Percentiles rank a stretch among this genome's conserved stretches.
These are phyloP conservation scores for Bidens hawaiensis DNA, from an alignment of 140 eudicot species.

Conservation along the genomic window DNA sequence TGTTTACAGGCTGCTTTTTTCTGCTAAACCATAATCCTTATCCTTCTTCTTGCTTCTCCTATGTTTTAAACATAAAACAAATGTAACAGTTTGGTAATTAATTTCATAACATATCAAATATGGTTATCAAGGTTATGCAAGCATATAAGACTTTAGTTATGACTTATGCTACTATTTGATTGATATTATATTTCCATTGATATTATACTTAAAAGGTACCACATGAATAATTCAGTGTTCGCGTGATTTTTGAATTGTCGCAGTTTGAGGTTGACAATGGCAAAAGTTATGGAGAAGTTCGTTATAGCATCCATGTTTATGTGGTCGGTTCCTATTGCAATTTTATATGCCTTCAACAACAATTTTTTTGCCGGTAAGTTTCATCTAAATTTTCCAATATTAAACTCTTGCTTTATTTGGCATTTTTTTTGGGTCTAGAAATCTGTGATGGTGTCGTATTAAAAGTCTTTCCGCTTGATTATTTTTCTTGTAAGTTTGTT, in stretches of 20 bases:
- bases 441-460: background rate
- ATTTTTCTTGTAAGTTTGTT: background rate
- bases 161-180: background rate
- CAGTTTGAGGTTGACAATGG: constrained; percentile 33
- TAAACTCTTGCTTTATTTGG: background rate
- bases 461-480: background rate
- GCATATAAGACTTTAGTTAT: background rate
- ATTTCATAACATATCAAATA: background rate
- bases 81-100: background rate
- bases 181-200: background rate
- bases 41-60: background rate
- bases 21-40: no score
- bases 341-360: constrained; percentile 76
- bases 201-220: background rate
- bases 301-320: constrained; percentile 64
- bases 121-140: background rate
- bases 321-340: constrained; percentile 77
- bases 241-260: background rate
- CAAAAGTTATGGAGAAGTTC: constrained; percentile 58
- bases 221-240: background rate
- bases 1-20: background rate
- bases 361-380: constrained; percentile 60
- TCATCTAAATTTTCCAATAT: background rate
- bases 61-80: constrained; percentile 1
- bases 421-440: background rate